Evolutionary conservation across 176 grass and related monocot species (phyloP).

Genomic region (Elaeis guineensis): DNA sequence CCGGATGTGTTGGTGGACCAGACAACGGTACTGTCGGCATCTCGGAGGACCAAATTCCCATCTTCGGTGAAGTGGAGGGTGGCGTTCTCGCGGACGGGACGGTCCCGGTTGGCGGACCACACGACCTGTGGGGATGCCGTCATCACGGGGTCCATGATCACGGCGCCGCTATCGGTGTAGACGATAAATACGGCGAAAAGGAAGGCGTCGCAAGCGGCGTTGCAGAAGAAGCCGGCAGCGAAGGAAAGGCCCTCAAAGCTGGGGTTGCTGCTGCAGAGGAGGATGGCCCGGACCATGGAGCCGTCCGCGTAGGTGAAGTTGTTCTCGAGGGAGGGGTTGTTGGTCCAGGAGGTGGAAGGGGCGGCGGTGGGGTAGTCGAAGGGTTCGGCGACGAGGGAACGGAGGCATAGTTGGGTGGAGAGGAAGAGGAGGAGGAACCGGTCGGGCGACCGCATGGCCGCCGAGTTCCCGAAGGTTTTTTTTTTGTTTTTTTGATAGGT

Average conservation of each 20-base stretch:
- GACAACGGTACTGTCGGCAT: conserved; percentile 25
- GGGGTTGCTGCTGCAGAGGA: not conserved
- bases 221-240: conserved; percentile 42
- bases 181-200: conserved; percentile 38
- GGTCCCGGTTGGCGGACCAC: conserved; percentile 49
- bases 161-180: conserved; percentile 5
- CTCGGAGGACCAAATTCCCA: conserved; percentile 36
- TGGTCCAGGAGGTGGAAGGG: no score
- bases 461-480: no score
- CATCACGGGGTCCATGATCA: not conserved
- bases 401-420: no score
- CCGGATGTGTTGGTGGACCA: conserved; percentile 40
- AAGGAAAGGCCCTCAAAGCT: conserved; percentile 22
- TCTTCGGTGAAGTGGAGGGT: conserved; percentile 29
- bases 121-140: conserved; percentile 13
- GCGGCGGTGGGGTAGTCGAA: no score
- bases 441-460: no score
- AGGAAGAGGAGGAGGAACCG: no score
- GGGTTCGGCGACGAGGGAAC: no score
- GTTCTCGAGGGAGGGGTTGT: not conserved
- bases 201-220: conserved; percentile 29
- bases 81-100: conserved; percentile 36
- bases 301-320: not conserved
- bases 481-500: no score
- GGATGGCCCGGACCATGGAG: not conserved